Percentiles rank a stretch among this genome's conserved stretches.
Evolutionary conservation across 768 basidiomycete genomes (phyloP).

Genomic region (Podaxis sp.): DNA sequence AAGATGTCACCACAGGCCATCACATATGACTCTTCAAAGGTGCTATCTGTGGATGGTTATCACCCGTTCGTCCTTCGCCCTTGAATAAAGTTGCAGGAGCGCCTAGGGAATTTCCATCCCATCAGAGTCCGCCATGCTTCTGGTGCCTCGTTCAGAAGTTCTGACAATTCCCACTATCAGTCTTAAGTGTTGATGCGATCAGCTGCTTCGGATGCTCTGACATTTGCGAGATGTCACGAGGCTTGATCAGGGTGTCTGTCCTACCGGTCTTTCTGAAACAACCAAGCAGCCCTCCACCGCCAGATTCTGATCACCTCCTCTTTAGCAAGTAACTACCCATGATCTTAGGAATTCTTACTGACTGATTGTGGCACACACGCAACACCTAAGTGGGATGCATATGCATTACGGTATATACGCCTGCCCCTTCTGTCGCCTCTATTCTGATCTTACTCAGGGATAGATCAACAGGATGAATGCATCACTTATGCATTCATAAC

Average conservation of each 20-base stretch:
- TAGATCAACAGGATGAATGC: constrained; percentile 1
- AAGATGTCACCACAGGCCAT: background rate
- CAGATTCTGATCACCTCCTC: constrained; percentile 29
- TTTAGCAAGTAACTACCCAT: constrained; percentile 22
- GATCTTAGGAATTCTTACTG: constrained; percentile 21
- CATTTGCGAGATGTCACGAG: constrained; percentile 30
- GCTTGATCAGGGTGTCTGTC: constrained; percentile 30
- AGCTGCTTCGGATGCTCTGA: constrained; percentile 23
- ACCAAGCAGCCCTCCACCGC: constrained; percentile 26
- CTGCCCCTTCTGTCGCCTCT: background rate
- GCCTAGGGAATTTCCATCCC: constrained; percentile 13
- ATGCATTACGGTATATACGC: background rate
- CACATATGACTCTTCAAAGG: background rate
- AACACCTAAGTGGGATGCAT: constrained; percentile 19
- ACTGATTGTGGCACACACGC: constrained; percentile 37
- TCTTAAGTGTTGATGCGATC: constrained; percentile 23
- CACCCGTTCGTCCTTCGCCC: constrained; percentile 9
- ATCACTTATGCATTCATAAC: constrained; percentile 11
- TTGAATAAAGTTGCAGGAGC: background rate
- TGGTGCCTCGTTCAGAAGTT: constrained; percentile 18
- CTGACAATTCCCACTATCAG: constrained; percentile 21
- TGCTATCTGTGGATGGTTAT: constrained; percentile 1
- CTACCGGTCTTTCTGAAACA: constrained; percentile 22
- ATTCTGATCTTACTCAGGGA: background rate
- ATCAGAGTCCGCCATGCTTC: constrained; percentile 16